Evolutionary conservation across 306 rosid genomes (phyloP), one percentile per base, ranked within the genome.

Genomic region (Carpinus fangiana): DNA sequence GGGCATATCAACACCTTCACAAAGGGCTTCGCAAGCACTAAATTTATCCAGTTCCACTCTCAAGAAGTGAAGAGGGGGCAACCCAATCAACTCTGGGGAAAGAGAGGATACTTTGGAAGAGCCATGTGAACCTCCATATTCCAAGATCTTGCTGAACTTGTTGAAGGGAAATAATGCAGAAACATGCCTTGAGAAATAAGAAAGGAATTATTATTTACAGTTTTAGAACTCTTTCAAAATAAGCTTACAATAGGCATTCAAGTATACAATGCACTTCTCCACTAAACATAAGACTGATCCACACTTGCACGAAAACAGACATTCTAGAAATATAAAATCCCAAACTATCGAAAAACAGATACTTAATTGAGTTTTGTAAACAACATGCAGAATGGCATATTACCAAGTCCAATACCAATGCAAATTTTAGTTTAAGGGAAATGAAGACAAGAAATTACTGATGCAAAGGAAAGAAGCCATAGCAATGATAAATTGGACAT

Each of bases 121-220:
- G 73, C 75, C 73, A 68, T 56, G 17, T 34, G 83, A 69, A 74
- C 90, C 90, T 74, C 93, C 93, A 85, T 89, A 89, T 87, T 89
- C 93, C 89, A 89, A 78, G 82, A 89, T 81, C 68, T 79, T 75
- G 84, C 78, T 68, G 70, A 89, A 87, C 64, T 79, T 87, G 84
- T 87, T 85, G 86, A 87, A 83, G 34, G 89, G 93, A 76, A 89
- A 83, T 28, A 81, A 54, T 3, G 82, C 75, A 76, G 90, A 83
- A 78, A 89, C 69, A 71, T 75, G 70, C 89, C 93, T 89, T 85
- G 78, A 85, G 76, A 72, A 53, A 78, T 71, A 76, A 45, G 62
- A 78, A 55, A 86, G 70, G 36, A 69, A 74, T 75, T 73, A 79
- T 12, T 82, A 34, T 60, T 57, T 38, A 46, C 9, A 69, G 73